These are phyloP conservation scores for Alternaria triticina DNA, from an alignment of 2,329 filamentous ascomycete genomes.

Conservation along the genomic window DNA sequence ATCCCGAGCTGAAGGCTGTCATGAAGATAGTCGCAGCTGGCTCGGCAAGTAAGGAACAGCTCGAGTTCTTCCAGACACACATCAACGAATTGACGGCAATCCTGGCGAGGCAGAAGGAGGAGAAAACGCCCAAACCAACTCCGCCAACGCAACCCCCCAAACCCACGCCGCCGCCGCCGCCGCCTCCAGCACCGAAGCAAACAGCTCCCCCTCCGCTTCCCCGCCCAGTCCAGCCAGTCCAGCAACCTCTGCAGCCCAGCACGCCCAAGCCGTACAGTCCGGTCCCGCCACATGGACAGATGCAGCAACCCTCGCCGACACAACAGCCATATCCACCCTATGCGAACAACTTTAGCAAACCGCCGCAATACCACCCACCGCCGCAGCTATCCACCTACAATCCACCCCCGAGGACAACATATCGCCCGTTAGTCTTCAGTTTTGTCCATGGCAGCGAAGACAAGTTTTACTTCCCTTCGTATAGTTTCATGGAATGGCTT, in stretches of 20 bases:
- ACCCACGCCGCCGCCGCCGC: constrained; percentile 16
- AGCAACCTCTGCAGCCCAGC: constrained; percentile 15
- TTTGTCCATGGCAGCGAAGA: constrained; percentile 63
- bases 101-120: constrained; percentile 51
- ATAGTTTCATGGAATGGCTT: constrained; percentile 75
- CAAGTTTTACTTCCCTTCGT: constrained; percentile 78
- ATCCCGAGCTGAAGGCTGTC: constrained; percentile 74
- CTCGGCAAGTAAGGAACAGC: constrained; percentile 71
- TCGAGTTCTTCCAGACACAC: constrained; percentile 78
- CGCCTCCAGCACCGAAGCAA: constrained; percentile 15
- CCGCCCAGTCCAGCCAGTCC: constrained; percentile 20
- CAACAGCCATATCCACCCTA: constrained; percentile 30
- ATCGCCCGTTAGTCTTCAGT: constrained; percentile 48
- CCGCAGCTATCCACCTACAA: constrained; percentile 36
- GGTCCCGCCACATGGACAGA: constrained; percentile 9
- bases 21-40: constrained; percentile 86
- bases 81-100: constrained; percentile 77
- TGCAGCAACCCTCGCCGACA: constrained; percentile 25
- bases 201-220: constrained; percentile 21
- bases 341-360: constrained; percentile 28
- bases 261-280: constrained; percentile 12
- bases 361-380: constrained; percentile 29
- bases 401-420: constrained; percentile 54
- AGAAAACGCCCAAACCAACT: constrained; percentile 28
- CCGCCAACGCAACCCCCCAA: constrained; percentile 24